Percentiles rank a stretch among this genome's conserved stretches.
Conservation (phyloP, 2,329 filamentous ascomycete genomes). For the Hymenoscyphus fraxineus region DNA sequence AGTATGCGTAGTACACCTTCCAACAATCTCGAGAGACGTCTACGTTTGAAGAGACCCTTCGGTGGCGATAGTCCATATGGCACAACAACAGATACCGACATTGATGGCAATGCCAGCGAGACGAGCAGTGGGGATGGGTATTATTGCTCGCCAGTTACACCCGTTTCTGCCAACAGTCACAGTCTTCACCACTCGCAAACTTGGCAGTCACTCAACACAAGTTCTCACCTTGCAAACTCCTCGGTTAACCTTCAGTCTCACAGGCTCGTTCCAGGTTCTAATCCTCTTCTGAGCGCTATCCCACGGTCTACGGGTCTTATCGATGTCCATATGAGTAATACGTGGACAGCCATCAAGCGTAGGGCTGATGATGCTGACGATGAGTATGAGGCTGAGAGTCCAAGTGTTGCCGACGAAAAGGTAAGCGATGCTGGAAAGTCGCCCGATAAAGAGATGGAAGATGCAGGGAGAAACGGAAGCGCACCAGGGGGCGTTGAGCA, state of each 20-base stretch:
- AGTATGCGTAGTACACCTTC: conserved; percentile 22
- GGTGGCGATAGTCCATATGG: conserved; percentile 40
- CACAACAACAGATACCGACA: conserved; percentile 39
- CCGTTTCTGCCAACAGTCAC: conserved; percentile 14
- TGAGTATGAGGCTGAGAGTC: conserved; percentile 26
- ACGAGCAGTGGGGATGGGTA: conserved; percentile 28
- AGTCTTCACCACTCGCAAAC: conserved; percentile 19
- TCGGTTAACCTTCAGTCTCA: conserved; percentile 20
- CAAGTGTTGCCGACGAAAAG: conserved; percentile 23
- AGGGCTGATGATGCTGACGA: conserved; percentile 28
- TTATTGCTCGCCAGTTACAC: conserved; percentile 28
- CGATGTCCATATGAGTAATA: conserved; percentile 16
- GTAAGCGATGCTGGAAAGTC: conserved; percentile 14
- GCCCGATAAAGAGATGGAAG: conserved; percentile 20
- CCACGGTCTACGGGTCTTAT: conserved; percentile 36
- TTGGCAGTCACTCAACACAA: conserved; percentile 34
- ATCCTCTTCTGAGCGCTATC: conserved; percentile 44
- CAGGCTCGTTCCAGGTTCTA: conserved; percentile 26
- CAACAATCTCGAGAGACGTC: conserved; percentile 23
- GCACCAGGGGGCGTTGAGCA: conserved; percentile 36
- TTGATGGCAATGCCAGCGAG: conserved; percentile 33
- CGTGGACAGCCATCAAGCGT: conserved; percentile 18
- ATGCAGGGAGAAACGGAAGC: conserved; percentile 17
- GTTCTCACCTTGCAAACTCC: conserved; percentile 23
- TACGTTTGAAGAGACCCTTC: conserved; percentile 35